Evolutionary conservation across 2,329 filamentous ascomycete species (phyloP).

Genomic region (Didymella pomorum): DNA sequence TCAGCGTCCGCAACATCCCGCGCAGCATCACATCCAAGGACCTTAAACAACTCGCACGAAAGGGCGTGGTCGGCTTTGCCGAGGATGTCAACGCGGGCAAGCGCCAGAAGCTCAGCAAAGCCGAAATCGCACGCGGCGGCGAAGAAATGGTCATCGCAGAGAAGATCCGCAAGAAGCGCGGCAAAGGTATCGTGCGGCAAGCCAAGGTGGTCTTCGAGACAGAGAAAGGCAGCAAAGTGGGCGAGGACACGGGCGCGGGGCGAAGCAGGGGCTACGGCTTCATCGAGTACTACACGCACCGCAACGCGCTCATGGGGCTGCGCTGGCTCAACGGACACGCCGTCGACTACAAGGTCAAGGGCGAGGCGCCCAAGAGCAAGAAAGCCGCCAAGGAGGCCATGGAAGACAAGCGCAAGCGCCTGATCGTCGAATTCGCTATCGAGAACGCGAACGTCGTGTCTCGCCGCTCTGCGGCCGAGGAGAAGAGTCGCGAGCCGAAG

Average conservation of each 20-base stretch:
- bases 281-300: slow-evolving; percentile 93
- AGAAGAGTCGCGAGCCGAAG: slow-evolving; percentile 60
- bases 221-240: slow-evolving; percentile 81
- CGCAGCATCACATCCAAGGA: slow-evolving; percentile 83
- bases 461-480: slow-evolving; percentile 72
- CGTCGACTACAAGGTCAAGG: slow-evolving; percentile 60
- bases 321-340: slow-evolving; percentile 88
- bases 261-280: slow-evolving; percentile 94
- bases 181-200: slow-evolving; percentile 88
- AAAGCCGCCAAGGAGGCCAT: slow-evolving; percentile 52
- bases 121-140: slow-evolving; percentile 82
- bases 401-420: slow-evolving; percentile 82
- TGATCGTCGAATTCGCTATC: slow-evolving; percentile 97
- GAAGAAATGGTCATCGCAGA: slow-evolving; percentile 84
- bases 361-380: slow-evolving; percentile 56
- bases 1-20: slow-evolving; percentile 91
- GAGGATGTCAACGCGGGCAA: slow-evolving; percentile 82
- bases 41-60: slow-evolving; percentile 86
- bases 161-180: slow-evolving; percentile 77
- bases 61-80: slow-evolving; percentile 94
- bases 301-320: slow-evolving; percentile 92
- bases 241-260: slow-evolving; percentile 78
- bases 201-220: slow-evolving; percentile 96
- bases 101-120: slow-evolving; percentile 82
- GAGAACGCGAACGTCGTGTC: slow-evolving; percentile 97